Base-by-base conservation (phyloP, 1,284 basidiomycete genomes). In the Chalciporus sp. region DNA sequence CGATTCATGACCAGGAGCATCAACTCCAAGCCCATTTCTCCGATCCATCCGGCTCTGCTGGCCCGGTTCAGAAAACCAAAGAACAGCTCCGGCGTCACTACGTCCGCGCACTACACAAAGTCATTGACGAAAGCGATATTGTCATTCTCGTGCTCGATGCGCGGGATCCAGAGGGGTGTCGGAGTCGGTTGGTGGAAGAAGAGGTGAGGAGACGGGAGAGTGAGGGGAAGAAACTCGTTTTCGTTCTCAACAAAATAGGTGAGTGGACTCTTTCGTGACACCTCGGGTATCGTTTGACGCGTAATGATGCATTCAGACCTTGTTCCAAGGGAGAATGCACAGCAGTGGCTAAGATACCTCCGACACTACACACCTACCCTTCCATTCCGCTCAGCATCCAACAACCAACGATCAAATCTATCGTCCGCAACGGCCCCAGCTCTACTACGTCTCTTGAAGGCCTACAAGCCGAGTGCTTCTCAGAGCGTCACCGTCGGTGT, bases 191-290 rank as follows among this genome's bases (percentile, higher is more conserved):
- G 45, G 92, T 97, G 4, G 94, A 97, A 70, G 91, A 95, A 63
- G 93, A 96, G 71, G 92, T 96, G 1, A 77, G 90, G 49, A 79
- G 91, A 62, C 78, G 92, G 35, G 93, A 94, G 66, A 78, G 78
- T 33, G 88, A 95, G 60, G 90, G 94, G 10, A 97, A 97, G 76
- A 89, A 86, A 68, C 75, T 97, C 35, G 84, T 98, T 1, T 92
- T 94, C 50, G 92, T 96, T 4, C 71, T 97, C 23, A 97, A 97
- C 72, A 97, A 97, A 76, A 90, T 96, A 57, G 94, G 94, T 93
- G 60, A 55, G 86, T n/a, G 2, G 28, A 4, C 3, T 29, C 28
- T 29, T 9, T 29, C 8, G 3, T 29, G 4, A 29, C 4, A 29
- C 11, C 2, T 29, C 28, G 28, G 9, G 27, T 9, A 28, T 28